phyloP scores from a whole-genome alignment of 2,329 filamentous ascomycete species.

The Phyllosticta citrichinensis region DNA sequence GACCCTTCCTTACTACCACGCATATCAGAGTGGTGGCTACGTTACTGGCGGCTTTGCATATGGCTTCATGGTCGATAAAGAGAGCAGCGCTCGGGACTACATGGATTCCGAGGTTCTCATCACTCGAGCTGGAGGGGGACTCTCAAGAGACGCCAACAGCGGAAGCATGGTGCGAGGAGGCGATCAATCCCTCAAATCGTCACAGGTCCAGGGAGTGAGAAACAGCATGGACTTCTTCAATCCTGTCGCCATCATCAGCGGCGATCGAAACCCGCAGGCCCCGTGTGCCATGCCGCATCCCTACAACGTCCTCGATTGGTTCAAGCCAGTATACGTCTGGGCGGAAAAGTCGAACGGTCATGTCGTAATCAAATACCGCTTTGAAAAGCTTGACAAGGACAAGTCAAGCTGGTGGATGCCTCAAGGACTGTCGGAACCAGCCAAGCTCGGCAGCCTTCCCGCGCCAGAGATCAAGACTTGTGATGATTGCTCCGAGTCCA shows the following conservation, averaged over 20 bases:
- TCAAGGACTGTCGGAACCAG: slow-evolving; percentile 19
- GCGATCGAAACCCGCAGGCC: slow-evolving; percentile 41
- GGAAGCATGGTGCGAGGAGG: slow-evolving; percentile 38
- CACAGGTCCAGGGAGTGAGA: slow-evolving; percentile 31
- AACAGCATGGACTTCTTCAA: slow-evolving; percentile 35
- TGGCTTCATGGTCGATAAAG: slow-evolving; percentile 51
- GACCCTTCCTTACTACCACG: slow-evolving; percentile 51
- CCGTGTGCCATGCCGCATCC: slow-evolving; percentile 43
- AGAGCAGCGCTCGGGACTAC: slow-evolving; percentile 45
- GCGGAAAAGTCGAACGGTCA: slow-evolving; percentile 42
- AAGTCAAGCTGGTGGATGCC: slow-evolving; percentile 50
- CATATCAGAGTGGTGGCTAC: slow-evolving; percentile 52
- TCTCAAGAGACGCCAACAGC: slow-evolving; percentile 33
- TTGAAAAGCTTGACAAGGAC: slow-evolving; percentile 51
- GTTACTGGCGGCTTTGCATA: slow-evolving; percentile 38
- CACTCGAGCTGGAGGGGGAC: slow-evolving; percentile 49
- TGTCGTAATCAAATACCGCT: slow-evolving; percentile 47
- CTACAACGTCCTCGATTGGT: slow-evolving; percentile 60
- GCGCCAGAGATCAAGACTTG: slow-evolving; percentile 28
- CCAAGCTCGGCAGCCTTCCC: slow-evolving; percentile 22
- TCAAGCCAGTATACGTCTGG: slow-evolving; percentile 61
- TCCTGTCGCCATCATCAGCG: slow-evolving; percentile 43
- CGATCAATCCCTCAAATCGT: slow-evolving; percentile 33
- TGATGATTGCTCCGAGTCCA: slow-evolving; percentile 20
- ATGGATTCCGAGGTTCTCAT: slow-evolving; percentile 54